A percentile compares a stretch with the other conserved stretches of the same genome.
These are phyloP conservation scores for Persicaria maculosa DNA, from an alignment of 148 eudicot species.

Conservation along the genomic window DNA sequence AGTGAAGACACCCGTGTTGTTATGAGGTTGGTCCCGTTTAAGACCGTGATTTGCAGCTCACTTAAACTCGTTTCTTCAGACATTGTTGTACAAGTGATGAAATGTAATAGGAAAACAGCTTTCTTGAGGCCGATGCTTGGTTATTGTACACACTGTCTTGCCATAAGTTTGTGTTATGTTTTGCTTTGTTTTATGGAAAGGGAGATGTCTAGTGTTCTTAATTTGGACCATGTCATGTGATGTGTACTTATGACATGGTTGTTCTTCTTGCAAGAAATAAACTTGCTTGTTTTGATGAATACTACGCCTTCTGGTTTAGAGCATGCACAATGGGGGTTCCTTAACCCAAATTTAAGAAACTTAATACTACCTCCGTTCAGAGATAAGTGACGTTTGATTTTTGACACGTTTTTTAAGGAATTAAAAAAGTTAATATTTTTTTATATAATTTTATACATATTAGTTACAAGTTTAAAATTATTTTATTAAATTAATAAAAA, in stretches of 20 bases:
- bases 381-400: too few species aligned
- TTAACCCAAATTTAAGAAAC: too few species aligned
- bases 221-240: neutral
- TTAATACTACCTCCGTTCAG: too few species aligned
- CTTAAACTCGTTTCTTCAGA: neutral
- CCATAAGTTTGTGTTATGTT: neutral
- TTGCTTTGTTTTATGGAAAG: neutral
- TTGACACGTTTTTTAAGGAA: too few species aligned
- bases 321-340: neutral
- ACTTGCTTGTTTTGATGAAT: neutral
- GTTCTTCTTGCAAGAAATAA: neutral
- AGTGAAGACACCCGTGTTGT: neutral
- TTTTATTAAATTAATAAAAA: too few species aligned
- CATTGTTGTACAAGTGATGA: constrained; percentile 1
- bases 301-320: neutral
- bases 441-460: too few species aligned
- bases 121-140: neutral
- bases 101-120: constrained; percentile 4
- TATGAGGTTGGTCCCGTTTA: neutral
- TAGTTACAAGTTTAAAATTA: too few species aligned
- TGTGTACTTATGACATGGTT: constrained; percentile 2
- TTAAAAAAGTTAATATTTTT: too few species aligned
- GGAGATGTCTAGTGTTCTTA: neutral
- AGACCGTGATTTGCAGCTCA: neutral
- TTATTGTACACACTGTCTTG: neutral